Base-by-base conservation (phyloP, 2,329 filamentous ascomycete species). In the Hymenoscyphus fructigenus region DNA sequence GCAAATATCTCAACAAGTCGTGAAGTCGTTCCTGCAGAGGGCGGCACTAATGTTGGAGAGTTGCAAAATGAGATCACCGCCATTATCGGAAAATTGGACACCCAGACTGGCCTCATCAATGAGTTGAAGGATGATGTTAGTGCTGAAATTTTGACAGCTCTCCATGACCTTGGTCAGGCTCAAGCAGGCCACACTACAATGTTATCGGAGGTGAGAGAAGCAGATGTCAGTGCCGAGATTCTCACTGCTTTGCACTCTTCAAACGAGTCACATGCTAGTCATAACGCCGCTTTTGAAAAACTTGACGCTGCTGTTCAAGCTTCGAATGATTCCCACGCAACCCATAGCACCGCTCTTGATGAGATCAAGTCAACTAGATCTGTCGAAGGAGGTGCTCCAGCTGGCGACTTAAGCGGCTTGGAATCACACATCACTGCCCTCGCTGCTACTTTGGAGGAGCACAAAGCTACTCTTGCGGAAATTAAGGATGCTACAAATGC, bases 71-170 rank as follows among this genome's bases (percentile, higher is more conserved):
- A 66, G 34, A 55, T 72, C n/a, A 57, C 62, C 9, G 68, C 64
- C 4, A 67, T 74, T n/a, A 59, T 73, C 9, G 63, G 66, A 23
- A 71, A 66, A 17, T 66, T 74, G 5, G 64, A 61, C 20, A 55
- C 58, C 6, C 72, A 74, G 34, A 70, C 68, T n/a, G 63, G 56
- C 26, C 29, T 72, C 1, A 65, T 75, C 1, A 68, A 60, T 15
- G 74, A 75, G 61, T 68, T 75, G 57, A 75, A 73, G 60, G 72
- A 74, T n/a, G 71, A 75, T 62, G 68, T 75, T 15, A 67, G 65
- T 26, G 73, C 73, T 12, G 73, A 75, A 44, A 74, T 75, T 9
- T 63, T 75, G 14, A 75, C 72, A n/a, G 65, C 71, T 15, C 64
- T 75, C 2, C 71, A 74, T 58, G 69, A 71, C 34, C 47, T 71